These are phyloP conservation scores for Avena insularis DNA, from an alignment of 176 grass and related monocot genomes.

Conservation along the genomic window DNA sequence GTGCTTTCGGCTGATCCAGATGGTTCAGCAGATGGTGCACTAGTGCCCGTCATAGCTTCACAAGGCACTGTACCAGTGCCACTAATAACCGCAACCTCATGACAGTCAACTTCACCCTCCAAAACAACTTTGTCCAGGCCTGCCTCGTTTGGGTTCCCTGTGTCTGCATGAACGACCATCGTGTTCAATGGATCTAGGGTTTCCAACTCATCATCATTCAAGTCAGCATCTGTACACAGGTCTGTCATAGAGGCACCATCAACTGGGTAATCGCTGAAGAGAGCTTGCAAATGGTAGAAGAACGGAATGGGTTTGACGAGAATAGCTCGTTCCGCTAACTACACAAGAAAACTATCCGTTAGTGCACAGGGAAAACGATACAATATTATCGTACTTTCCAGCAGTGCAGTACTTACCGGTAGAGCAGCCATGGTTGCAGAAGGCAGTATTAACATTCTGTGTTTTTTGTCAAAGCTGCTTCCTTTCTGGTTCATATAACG, in stretches of 20 bases:
- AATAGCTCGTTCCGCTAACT: constrained; percentile 60
- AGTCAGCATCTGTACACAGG: constrained; percentile 23
- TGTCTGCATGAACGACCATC: constrained; percentile 35
- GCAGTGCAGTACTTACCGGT: constrained; percentile 56
- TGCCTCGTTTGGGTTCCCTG: constrained; percentile 20
- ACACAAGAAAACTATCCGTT: constrained; percentile 43
- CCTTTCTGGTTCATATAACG: constrained; percentile 39
- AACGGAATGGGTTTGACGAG: constrained; percentile 56
- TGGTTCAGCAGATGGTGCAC: constrained; percentile 50
- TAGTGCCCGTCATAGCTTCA: constrained; percentile 53
- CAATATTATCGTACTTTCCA: neutral
- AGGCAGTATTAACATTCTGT: constrained; percentile 59
- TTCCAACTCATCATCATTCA: constrained; percentile 49
- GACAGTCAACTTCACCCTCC: constrained; percentile 40
- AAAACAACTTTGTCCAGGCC: constrained; percentile 28
- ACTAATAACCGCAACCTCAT: constrained; percentile 50
- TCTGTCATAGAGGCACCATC: constrained; percentile 49
- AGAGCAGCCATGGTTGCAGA: constrained; percentile 46
- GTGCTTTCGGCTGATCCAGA: constrained; percentile 56
- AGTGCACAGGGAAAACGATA: constrained; percentile 1
- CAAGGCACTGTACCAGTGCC: constrained; percentile 33
- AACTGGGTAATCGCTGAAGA: constrained; percentile 44
- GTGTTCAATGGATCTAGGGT: constrained; percentile 38
- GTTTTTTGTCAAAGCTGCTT: constrained; percentile 50
- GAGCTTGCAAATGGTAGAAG: constrained; percentile 50